Evolutionary conservation across 139 green algal genomes (phyloP).

Genomic region (Chlorella sp.): DNA sequence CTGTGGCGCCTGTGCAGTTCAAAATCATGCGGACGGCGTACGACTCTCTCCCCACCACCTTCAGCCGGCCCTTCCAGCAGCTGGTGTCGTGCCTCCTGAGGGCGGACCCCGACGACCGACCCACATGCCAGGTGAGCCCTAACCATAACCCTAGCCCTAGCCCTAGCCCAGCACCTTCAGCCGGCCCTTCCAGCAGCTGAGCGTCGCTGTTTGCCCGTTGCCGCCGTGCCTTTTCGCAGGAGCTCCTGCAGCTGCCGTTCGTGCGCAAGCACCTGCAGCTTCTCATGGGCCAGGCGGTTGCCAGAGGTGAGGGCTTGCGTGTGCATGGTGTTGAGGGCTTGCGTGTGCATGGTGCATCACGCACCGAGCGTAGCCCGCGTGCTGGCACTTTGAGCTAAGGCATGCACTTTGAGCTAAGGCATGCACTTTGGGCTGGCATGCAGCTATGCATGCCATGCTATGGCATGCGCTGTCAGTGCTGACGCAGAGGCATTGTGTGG

Average conservation of each 20-base stretch:
- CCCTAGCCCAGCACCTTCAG: constrained; percentile 27
- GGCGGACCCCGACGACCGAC: constrained; percentile 42
- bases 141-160: no score
- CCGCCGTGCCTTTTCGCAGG: not conserved
- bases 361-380: no score
- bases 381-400: no score
- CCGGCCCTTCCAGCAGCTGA: constrained; percentile 36
- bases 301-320: not conserved
- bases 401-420: not conserved
- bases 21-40: constrained; percentile 52
- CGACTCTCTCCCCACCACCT: constrained; percentile 34
- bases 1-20: no score
- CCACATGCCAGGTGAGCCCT: constrained; percentile 17
- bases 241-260: constrained; percentile 21
- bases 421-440: not conserved
- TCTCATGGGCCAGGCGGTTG: constrained; percentile 14
- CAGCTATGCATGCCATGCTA: not conserved
- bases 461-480: no score
- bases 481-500: no score
- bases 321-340: not conserved
- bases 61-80: constrained; percentile 37
- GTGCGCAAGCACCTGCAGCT: constrained; percentile 34
- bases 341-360: not conserved
- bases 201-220: not conserved
- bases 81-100: constrained; percentile 43